Conservation (phyloP, 257 asterid species). For the Solanum tacnaense region DNA sequence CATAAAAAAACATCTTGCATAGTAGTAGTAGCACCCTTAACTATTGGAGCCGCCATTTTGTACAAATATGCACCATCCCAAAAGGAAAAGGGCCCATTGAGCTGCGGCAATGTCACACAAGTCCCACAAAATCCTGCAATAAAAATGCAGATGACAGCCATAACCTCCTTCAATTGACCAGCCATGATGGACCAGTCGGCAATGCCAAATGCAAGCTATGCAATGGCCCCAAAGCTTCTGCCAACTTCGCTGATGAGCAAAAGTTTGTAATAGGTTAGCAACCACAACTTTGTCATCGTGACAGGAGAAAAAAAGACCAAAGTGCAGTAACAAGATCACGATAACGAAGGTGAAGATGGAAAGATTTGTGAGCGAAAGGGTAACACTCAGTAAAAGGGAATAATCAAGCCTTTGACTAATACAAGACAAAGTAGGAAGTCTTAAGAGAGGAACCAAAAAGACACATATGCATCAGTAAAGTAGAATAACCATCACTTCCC, state of each 20-base stretch:
- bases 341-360: not conserved
- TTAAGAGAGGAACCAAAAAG: not conserved
- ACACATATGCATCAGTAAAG: not conserved
- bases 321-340: not conserved
- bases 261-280: not conserved
- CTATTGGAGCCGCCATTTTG: not conserved
- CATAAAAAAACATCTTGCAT: not conserved
- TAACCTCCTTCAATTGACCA: not conserved
- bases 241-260: not conserved
- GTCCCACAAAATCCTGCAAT: not conserved
- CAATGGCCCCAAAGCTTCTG: not conserved
- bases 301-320: not conserved
- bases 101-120: not conserved
- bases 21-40: not conserved
- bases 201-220: not conserved
- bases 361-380: not conserved
- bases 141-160: not conserved
- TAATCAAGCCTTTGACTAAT: not conserved
- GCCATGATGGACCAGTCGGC: not conserved
- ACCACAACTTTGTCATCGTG: not conserved
- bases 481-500: not conserved
- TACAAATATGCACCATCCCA: not conserved
- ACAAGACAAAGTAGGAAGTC: not conserved
- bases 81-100: not conserved
- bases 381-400: not conserved